These are phyloP conservation scores for Psophocarpus tetragonolobus DNA, from an alignment of 306 rosid genomes.

Conservation along the genomic window DNA sequence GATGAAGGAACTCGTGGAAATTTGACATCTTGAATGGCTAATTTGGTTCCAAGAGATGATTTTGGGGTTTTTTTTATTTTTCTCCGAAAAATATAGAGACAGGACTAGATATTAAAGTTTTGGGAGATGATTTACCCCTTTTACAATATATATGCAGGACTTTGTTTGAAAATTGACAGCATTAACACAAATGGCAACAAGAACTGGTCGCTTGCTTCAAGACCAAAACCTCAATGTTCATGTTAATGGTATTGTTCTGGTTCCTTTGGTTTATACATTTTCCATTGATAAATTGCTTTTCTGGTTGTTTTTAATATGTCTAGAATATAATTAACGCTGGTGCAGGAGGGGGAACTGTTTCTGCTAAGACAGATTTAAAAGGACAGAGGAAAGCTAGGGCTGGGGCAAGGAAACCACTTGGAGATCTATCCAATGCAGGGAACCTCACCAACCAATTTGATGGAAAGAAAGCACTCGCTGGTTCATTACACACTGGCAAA, in stretches of 20 bases:
- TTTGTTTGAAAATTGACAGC: conserved; percentile 8
- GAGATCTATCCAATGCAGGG: conserved; percentile 61
- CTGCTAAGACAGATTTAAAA: conserved; percentile 42
- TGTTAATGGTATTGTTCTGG: conserved; percentile 44
- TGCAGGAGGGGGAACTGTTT: conserved; percentile 49
- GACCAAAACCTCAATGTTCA: conserved; percentile 48
- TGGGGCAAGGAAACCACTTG: conserved; percentile 69
- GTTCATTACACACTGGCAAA: conserved; percentile 40
- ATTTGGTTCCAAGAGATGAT: too few relatives aligned
- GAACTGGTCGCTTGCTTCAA: conserved; percentile 42
- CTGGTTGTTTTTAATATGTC: background rate
- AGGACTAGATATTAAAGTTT: background rate
- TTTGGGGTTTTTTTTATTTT: too few relatives aligned
- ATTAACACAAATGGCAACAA: conserved; percentile 50
- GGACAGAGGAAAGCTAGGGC: conserved; percentile 48
- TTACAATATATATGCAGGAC: conserved; percentile 28
- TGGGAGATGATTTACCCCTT: background rate
- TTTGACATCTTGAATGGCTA: too few relatives aligned
- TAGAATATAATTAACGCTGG: conserved; percentile 11
- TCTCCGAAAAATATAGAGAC: background rate
- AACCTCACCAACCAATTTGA: conserved; percentile 36
- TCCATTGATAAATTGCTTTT: background rate
- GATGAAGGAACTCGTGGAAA: too few relatives aligned
- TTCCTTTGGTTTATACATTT: background rate
- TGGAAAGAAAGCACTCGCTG: conserved; percentile 59